Percentiles rank a stretch among this genome's conserved stretches.
Evolutionary conservation across 116 monocot species (phyloP).

Genomic region (Zostera marina): DNA sequence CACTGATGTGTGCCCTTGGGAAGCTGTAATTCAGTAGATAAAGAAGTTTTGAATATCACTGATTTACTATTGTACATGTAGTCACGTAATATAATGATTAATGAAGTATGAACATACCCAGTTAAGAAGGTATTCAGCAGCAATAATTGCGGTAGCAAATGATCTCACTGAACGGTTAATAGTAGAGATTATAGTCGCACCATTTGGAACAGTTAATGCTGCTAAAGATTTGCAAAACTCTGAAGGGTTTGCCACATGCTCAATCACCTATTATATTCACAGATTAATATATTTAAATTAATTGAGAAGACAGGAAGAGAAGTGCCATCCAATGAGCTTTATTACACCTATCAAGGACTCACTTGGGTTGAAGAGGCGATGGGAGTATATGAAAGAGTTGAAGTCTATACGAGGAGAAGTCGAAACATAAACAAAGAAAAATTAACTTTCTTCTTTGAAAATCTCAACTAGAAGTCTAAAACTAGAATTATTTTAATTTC

Average conservation of each 20-base stretch:
- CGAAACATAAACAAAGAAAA: too few species aligned
- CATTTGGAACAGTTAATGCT: constrained; percentile 43
- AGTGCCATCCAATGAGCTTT: too few species aligned
- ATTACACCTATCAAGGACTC: too few species aligned
- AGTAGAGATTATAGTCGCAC: constrained; percentile 73
- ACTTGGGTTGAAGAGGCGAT: too few species aligned
- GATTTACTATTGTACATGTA: neutral
- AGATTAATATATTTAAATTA: neutral
- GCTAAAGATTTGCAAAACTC: constrained; percentile 75
- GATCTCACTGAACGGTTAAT: constrained; percentile 79
- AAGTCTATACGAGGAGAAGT: too few species aligned
- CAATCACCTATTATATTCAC: constrained; percentile 74
- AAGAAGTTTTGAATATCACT: neutral
- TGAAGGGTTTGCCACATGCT: constrained; percentile 86
- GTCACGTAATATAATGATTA: too few species aligned
- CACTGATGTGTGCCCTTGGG: constrained; percentile 93
- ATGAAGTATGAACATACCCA: constrained; percentile 48
- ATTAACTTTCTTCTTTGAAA: too few species aligned
- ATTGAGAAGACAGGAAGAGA: neutral
- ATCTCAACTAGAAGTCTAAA: too few species aligned
- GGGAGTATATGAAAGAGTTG: too few species aligned
- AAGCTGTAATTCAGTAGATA: constrained; percentile 24
- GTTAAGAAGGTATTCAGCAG: constrained; percentile 84
- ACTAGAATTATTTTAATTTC: too few species aligned
- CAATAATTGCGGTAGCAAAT: constrained; percentile 87